phyloP scores from a whole-genome alignment of 1,139 yeast species.

The Eremothecium sinecaudum region DNA sequence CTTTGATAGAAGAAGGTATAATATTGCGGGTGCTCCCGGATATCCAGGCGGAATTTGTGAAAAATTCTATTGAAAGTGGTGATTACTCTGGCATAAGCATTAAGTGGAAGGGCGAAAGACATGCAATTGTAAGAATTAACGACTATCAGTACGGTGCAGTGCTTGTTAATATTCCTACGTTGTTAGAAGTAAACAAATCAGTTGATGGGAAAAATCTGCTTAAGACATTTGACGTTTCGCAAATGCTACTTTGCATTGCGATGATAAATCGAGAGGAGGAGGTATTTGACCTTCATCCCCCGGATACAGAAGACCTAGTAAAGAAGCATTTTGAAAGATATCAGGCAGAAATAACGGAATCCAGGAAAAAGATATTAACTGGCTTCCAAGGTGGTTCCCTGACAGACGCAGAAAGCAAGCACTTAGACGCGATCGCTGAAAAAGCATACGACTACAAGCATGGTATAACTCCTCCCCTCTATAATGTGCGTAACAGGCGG shows the following conservation, averaged over 20 bases:
- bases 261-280: slow-evolving; percentile 50
- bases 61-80: slow-evolving; percentile 70
- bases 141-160: slow-evolving; percentile 65
- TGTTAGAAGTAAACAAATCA: slow-evolving; percentile 81
- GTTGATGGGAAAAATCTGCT: slow-evolving; percentile 82
- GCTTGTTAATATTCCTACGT: slow-evolving; percentile 80
- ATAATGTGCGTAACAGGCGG: slow-evolving; percentile 44
- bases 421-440: slow-evolving; percentile 37
- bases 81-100: slow-evolving; percentile 65
- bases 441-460: slow-evolving; percentile 51
- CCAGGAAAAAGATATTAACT: slow-evolving; percentile 19
- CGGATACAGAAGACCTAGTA: slow-evolving; percentile 27
- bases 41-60: slow-evolving; percentile 53
- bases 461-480: slow-evolving; percentile 76
- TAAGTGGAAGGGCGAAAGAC: slow-evolving; percentile 66
- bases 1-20: slow-evolving; percentile 79
- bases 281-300: slow-evolving; percentile 29
- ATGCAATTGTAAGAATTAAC: slow-evolving; percentile 56
- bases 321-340: slow-evolving; percentile 33
- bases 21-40: slow-evolving; percentile 73
- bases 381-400: slow-evolving; percentile 20
- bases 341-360: slow-evolving; percentile 27
- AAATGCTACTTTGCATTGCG: slow-evolving; percentile 69
- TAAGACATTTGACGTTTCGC: slow-evolving; percentile 80
- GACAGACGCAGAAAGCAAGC: slow-evolving; percentile 39